A percentile compares a stretch with the other conserved stretches of the same genome.
Evolutionary conservation across 1,139 yeast genomes (phyloP).

Genomic region (Kluyveromyces sp.): DNA sequence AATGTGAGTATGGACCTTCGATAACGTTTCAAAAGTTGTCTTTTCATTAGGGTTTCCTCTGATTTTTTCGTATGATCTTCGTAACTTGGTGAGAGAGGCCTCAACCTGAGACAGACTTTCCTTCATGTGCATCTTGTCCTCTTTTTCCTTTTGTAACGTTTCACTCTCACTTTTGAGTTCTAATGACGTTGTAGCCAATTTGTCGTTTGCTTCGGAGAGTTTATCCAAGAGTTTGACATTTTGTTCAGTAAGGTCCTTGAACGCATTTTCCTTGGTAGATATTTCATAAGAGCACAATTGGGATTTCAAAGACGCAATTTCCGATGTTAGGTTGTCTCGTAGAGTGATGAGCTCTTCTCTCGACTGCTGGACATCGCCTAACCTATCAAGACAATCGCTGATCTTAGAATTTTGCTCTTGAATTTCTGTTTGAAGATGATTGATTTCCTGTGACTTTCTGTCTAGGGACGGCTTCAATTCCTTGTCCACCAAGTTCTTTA

Average conservation of each 20-base stretch:
- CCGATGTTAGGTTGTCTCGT: constrained; percentile 4
- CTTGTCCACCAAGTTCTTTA: constrained; percentile 1
- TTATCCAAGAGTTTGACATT: constrained; percentile 3
- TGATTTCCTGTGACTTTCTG: constrained; percentile 8
- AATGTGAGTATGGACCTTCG: constrained; percentile 15
- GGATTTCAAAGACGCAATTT: constrained; percentile 5
- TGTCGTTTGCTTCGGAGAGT: constrained; percentile 1
- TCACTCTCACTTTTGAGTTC: constrained; percentile 4
- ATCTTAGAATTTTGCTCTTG: constrained; percentile 10
- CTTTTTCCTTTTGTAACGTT: constrained; percentile 13
- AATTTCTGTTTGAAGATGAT: constrained; percentile 10
- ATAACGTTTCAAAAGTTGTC: constrained; percentile 16
- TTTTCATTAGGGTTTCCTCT: constrained; percentile 13
- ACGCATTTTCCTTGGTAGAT: constrained; percentile 3
- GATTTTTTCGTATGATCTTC: constrained; percentile 9
- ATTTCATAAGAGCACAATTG: constrained; percentile 1
- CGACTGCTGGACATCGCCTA: constrained; percentile 2
- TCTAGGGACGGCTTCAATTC: constrained; percentile 10
- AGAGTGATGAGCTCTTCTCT: constrained; percentile 5
- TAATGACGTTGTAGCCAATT: background rate
- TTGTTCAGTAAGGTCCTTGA: constrained; percentile 5
- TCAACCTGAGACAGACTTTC: constrained; percentile 6
- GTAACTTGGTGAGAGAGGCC: constrained; percentile 8
- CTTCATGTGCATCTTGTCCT: constrained; percentile 9
- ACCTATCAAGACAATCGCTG: constrained; percentile 5